These are phyloP conservation scores for Lignosus rhinocerotis DNA, from an alignment of 1,284 basidiomycete species.

Conservation along the genomic window DNA sequence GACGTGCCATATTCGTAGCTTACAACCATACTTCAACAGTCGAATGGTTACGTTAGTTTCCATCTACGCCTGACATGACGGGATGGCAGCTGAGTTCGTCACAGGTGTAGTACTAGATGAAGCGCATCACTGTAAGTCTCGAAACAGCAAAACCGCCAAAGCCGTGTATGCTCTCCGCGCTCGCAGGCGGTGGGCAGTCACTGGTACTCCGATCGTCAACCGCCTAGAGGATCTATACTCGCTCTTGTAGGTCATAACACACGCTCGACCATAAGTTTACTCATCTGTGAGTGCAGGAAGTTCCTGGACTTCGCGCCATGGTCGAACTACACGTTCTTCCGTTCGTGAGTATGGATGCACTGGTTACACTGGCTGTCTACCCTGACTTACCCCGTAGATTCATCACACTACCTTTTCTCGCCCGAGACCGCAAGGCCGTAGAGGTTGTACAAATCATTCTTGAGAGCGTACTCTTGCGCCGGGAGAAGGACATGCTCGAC, in stretches of 20 bases:
- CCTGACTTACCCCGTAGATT: constrained; percentile 51
- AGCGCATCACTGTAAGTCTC: constrained; percentile 94
- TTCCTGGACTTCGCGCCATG: constrained; percentile 92
- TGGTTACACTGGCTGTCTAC: neutral
- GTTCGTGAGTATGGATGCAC: constrained; percentile 53
- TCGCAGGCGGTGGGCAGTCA: constrained; percentile 87
- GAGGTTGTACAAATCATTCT: constrained; percentile 93
- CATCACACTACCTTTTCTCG: constrained; percentile 86
- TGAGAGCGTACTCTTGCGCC: constrained; percentile 84
- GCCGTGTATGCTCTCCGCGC: constrained; percentile 87
- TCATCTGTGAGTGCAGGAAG: constrained; percentile 50
- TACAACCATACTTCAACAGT: constrained; percentile 40
- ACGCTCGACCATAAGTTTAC: neutral
- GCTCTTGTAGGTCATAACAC: constrained; percentile 59
- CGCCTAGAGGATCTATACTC: constrained; percentile 92
- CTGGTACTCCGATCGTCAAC: constrained; percentile 96
- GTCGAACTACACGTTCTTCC: constrained; percentile 87
- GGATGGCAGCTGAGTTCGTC: neutral
- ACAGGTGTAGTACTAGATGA: constrained; percentile 76
- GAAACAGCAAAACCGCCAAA: constrained; percentile 87
- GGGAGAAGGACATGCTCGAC: constrained; percentile 95
- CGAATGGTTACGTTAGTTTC: constrained; percentile 64
- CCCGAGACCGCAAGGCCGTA: constrained; percentile 86
- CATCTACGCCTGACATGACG: neutral
- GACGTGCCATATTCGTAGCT: neutral